Percentiles rank a stretch among this genome's conserved stretches.
These are phyloP conservation scores for Cladophialophora yegresii DNA, from an alignment of 2,329 filamentous ascomycete species.

Conservation along the genomic window DNA sequence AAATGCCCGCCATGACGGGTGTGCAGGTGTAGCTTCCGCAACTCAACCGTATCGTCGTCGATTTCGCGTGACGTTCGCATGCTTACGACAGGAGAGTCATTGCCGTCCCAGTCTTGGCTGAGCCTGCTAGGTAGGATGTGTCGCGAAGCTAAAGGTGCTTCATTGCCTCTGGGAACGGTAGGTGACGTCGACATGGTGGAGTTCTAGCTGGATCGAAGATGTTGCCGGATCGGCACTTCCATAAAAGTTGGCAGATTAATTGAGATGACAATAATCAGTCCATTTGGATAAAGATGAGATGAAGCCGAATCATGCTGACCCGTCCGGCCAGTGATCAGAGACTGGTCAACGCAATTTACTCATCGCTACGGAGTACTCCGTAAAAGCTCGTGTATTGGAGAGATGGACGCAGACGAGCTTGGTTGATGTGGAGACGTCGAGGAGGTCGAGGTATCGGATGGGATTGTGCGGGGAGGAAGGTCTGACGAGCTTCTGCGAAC, in stretches of 20 bases:
- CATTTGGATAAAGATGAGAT: neutral
- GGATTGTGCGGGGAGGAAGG: constrained; percentile 2
- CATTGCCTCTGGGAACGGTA: constrained; percentile 1
- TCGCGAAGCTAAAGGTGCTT: constrained; percentile 12
- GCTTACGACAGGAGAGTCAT: constrained; percentile 13
- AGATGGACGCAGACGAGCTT: neutral
- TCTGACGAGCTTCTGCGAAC: neutral
- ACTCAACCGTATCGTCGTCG: constrained; percentile 16
- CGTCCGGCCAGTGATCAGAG: neutral
- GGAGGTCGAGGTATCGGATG: neutral
- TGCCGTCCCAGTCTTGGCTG: constrained; percentile 14
- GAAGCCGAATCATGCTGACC: neutral
- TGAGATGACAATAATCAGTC: neutral
- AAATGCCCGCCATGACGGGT: neutral
- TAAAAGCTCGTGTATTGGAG: neutral
- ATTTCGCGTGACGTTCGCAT: constrained; percentile 19
- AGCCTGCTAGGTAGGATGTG: constrained; percentile 3
- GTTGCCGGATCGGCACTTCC: neutral
- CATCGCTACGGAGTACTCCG: too few relatives aligned
- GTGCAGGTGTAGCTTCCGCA: constrained; percentile 21
- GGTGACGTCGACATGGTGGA: constrained; percentile 17
- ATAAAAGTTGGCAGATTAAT: neutral
- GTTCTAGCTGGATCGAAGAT: neutral
- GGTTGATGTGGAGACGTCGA: neutral
- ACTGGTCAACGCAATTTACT: neutral